Evolutionary conservation across 352 stramenopile species (phyloP).

Genomic region (Phytophthora cryptogea): DNA sequence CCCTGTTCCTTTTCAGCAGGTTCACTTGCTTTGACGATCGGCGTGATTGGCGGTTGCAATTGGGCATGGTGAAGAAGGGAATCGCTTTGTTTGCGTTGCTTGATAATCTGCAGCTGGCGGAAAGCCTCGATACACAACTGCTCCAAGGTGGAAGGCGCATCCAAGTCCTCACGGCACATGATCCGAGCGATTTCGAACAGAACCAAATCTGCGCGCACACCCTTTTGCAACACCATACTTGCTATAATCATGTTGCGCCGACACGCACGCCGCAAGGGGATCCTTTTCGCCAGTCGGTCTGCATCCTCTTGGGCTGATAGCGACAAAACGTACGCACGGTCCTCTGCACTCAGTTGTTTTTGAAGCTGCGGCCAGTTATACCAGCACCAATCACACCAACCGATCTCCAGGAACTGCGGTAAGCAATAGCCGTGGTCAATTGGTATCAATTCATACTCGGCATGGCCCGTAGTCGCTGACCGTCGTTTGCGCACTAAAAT

Average conservation of each 20-base stretch:
- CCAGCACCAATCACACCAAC: conserved; percentile 99
- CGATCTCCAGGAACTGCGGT: conserved; percentile 95
- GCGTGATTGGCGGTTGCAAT: conserved; percentile 22
- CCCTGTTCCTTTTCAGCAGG: conserved; percentile 9
- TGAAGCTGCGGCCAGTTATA: conserved; percentile 96
- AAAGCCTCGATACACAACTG: conserved; percentile 73
- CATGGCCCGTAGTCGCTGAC: conserved; percentile 44
- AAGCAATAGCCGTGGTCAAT: conserved; percentile 99
- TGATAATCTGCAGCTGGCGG: conserved; percentile 49
- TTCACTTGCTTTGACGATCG: conserved; percentile 21
- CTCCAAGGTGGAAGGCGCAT: conserved; percentile 70
- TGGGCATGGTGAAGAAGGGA: conserved; percentile 19
- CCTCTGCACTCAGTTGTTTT: conserved; percentile 62
- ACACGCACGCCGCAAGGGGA: conserved; percentile 73
- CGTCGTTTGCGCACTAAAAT: conserved; percentile 93
- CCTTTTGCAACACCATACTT: conserved; percentile 78
- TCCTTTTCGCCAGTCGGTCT: conserved; percentile 63
- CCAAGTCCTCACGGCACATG: conserved; percentile 86
- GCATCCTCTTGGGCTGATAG: conserved; percentile 63
- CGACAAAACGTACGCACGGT: conserved; percentile 67
- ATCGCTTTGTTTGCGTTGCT: conserved; percentile 36
- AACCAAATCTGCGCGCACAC: conserved; percentile 61
- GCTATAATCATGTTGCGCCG: conserved; percentile 84
- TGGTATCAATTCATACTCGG: conserved; percentile 95
- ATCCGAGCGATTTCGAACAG: conserved; percentile 80